Conservation (phyloP, 768 basidiomycete species). For the Saitozyma podzolica region DNA sequence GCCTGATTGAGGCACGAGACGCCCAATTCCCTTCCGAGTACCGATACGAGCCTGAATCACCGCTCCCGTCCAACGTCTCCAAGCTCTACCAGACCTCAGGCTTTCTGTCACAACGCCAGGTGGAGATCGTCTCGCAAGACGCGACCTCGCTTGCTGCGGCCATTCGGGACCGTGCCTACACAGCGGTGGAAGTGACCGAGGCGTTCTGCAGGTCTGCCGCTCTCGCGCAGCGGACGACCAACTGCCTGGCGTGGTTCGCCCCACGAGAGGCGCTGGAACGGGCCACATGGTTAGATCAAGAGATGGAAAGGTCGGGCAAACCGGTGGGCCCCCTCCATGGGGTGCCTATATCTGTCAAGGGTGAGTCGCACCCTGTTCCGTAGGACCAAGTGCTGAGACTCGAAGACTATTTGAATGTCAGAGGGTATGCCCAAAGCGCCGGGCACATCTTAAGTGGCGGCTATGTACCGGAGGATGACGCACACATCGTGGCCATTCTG, state of each 20-base stretch:
- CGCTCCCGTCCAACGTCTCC: slow-evolving; percentile 4
- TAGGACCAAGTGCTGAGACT: not conserved
- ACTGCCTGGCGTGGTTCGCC: slow-evolving; percentile 39
- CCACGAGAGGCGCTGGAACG: slow-evolving; percentile 11
- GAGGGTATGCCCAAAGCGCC: slow-evolving; percentile 3
- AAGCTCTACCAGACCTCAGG: slow-evolving; percentile 3
- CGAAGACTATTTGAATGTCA: slow-evolving; percentile 1
- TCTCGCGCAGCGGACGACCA: slow-evolving; percentile 38
- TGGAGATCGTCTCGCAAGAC: slow-evolving; percentile 15
- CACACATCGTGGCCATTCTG: slow-evolving; percentile 6
- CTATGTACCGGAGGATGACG: slow-evolving; percentile 4
- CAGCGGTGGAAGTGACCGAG: slow-evolving; percentile 18
- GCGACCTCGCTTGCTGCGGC: slow-evolving; percentile 12
- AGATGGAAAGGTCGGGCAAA: slow-evolving; percentile 7
- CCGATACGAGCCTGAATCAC: not conserved
- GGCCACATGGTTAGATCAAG: slow-evolving; percentile 17
- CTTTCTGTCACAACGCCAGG: slow-evolving; percentile 7
- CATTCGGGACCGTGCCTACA: slow-evolving; percentile 11
- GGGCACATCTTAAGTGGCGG: not conserved
- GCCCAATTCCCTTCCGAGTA: not conserved
- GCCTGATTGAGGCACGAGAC: not conserved
- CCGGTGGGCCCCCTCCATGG: slow-evolving; percentile 24
- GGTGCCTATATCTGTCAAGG: slow-evolving; percentile 22
- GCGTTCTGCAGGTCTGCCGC: slow-evolving; percentile 30
- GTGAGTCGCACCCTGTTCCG: not conserved